Percentiles rank a stretch among this genome's conserved stretches.
Evolutionary conservation across 345 rosid genomes (phyloP).

Genomic region (Eucalyptus victrix): DNA sequence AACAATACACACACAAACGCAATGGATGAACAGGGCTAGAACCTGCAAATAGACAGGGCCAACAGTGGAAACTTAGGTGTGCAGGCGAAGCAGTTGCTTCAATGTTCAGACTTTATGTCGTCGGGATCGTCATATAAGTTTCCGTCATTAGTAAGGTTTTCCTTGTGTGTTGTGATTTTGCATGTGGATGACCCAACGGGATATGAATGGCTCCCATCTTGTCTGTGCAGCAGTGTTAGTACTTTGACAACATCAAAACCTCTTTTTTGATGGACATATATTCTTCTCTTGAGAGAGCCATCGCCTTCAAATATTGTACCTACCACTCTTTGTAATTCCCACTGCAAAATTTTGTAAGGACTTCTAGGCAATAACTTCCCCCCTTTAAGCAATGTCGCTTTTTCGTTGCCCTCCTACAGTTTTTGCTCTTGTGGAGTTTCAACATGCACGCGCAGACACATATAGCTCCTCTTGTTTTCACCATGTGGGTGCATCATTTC

Average conservation of each 20-base stretch:
- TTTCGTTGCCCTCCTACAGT: not conserved
- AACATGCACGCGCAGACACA: not conserved
- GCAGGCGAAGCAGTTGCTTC: not conserved
- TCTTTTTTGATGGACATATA: not conserved
- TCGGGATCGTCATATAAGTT: not conserved
- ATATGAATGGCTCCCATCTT: not conserved
- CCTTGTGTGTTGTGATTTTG: not conserved
- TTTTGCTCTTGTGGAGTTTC: not conserved
- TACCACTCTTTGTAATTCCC: not conserved
- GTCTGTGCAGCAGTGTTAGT: not conserved
- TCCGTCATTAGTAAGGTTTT: not conserved
- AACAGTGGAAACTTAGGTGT: not conserved
- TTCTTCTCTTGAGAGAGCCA: not conserved
- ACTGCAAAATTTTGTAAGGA: not conserved
- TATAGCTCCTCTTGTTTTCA: not conserved
- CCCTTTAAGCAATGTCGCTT: not conserved
- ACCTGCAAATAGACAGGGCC: not conserved
- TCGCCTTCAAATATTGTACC: not conserved
- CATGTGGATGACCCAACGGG: not conserved
- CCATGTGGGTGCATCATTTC: not conserved
- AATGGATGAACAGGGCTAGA: not conserved
- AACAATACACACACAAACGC: not conserved
- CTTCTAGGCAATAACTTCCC: not conserved
- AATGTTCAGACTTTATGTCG: not conserved
- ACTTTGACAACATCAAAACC: not conserved